Evolutionary conservation across 768 basidiomycete genomes (phyloP).

Genomic region (Pisolithus microcarpus): DNA sequence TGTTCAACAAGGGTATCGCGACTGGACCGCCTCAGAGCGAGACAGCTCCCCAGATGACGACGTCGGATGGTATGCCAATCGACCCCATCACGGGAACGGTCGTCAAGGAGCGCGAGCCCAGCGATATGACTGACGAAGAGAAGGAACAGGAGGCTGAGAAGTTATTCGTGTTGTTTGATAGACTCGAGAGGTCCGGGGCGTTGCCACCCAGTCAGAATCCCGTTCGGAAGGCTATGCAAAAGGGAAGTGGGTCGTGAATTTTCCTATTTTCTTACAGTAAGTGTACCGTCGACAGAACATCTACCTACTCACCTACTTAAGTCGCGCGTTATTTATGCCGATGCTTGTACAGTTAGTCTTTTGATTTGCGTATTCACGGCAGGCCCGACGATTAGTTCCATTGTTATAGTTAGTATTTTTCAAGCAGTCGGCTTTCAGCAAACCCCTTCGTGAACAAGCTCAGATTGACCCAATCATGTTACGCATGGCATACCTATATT

Average conservation of each 20-base stretch:
- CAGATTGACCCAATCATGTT: too few species aligned
- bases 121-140: constrained; percentile 88
- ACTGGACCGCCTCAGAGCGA: constrained; percentile 40
- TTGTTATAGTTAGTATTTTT: too few species aligned
- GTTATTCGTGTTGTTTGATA: constrained; percentile 85
- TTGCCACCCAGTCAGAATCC: constrained; percentile 62
- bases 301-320: too few species aligned
- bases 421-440: too few species aligned
- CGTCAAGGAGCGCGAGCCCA: constrained; percentile 31
- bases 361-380: too few species aligned
- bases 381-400: too few species aligned
- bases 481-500: too few species aligned
- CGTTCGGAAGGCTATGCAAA: constrained; percentile 59
- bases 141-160: constrained; percentile 91
- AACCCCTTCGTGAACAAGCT: too few species aligned
- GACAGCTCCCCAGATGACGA: constrained; percentile 27
- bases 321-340: too few species aligned
- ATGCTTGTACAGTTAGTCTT: too few species aligned
- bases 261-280: too few species aligned
- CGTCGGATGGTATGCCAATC: constrained; percentile 40
- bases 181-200: constrained; percentile 72
- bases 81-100: constrained; percentile 86
- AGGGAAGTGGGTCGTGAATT: constrained; percentile 4
- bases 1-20: constrained; percentile 86
- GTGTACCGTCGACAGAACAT: too few species aligned